These are phyloP conservation scores for Tulasnella sp. DNA, from an alignment of 768 basidiomycete genomes.

Conservation along the genomic window DNA sequence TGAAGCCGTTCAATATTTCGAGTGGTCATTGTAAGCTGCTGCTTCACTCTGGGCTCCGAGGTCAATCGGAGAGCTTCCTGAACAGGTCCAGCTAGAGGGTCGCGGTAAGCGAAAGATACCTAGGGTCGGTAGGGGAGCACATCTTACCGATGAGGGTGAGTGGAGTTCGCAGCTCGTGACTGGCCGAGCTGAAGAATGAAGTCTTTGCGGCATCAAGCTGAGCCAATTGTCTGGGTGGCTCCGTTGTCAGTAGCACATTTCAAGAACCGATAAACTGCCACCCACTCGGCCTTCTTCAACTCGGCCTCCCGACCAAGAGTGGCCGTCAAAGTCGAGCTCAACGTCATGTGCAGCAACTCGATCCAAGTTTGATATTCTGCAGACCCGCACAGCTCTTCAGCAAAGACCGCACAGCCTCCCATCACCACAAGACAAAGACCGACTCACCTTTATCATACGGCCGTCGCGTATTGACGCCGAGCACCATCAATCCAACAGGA, in stretches of 20 bases:
- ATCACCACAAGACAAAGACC: neutral
- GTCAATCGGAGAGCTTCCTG: slow-evolving; percentile 37
- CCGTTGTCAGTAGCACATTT: neutral
- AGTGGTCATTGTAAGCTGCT: slow-evolving; percentile 38
- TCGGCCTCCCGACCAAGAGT: slow-evolving; percentile 41
- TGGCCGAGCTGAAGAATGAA: slow-evolving; percentile 42
- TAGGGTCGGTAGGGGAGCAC: neutral
- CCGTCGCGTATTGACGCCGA: slow-evolving; percentile 42
- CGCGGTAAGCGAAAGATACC: neutral
- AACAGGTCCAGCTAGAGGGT: slow-evolving; percentile 38
- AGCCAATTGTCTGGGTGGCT: slow-evolving; percentile 39
- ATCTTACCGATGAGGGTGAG: slow-evolving; percentile 40
- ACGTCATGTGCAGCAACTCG: slow-evolving; percentile 38
- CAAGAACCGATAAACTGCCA: neutral
- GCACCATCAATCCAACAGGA: slow-evolving; percentile 40
- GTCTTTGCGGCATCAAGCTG: slow-evolving; percentile 42
- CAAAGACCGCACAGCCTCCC: neutral
- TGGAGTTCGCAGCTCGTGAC: slow-evolving; percentile 43
- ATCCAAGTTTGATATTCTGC: slow-evolving; percentile 39
- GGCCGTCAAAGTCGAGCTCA: slow-evolving; percentile 38
- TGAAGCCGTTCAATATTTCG: slow-evolving; percentile 45
- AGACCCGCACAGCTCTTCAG: neutral
- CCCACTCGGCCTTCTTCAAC: slow-evolving; percentile 39
- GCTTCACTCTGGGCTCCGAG: slow-evolving; percentile 37
- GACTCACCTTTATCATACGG: slow-evolving; percentile 38